Evolutionary conservation across 2,329 filamentous ascomycete genomes (phyloP), one percentile per base, ranked within the genome.

Genomic region (Myriosclerotinia curreyana): DNA sequence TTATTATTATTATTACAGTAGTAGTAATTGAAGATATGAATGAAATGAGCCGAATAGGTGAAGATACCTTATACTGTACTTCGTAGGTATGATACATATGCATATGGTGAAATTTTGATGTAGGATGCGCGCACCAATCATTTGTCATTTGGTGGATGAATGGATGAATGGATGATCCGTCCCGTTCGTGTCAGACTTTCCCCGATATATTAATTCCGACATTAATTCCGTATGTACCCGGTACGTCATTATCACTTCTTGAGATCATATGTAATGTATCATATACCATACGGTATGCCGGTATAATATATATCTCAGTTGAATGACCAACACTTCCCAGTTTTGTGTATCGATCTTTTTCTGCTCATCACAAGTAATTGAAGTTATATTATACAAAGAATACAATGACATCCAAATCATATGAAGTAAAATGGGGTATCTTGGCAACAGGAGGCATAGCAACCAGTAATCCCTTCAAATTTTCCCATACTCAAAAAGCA

Each of bases 371-470:
- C 54, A 46, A 42, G 20, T 46, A 6, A 44, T 46, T 14, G 34
- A 7, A 44, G 25, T 34, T 14, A 44, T 8, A 14, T 8, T 17
- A 11, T 5, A 64, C 17, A 40, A 28, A 22, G 36, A 49, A 52
- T 48, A 67, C 42, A 61, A 74, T 74, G 72, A 22, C 70, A 42
- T 66, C 69, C 48, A 62, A 67, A 62, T 70, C 71, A 20, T 74
- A 68, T 60, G 67, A 69, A 56, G 65, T 74, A 8, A 72, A 65
- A 62, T 75, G 74, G 74, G 74, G 74, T 63, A 74, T 75, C 49
- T 69, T 75, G 6, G 75, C 77, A 59, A 76, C 75, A 59, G 71
- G 77, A 67, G 72, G 74, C 44, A 77, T 77, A 25, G 75, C 75
- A 50, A 69, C 72, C 56, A 71, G 75, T 75, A 68, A 31, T 36